These are phyloP conservation scores for Evernia prunastri DNA, from an alignment of 495 filamentous ascomycete genomes.

Conservation along the genomic window DNA sequence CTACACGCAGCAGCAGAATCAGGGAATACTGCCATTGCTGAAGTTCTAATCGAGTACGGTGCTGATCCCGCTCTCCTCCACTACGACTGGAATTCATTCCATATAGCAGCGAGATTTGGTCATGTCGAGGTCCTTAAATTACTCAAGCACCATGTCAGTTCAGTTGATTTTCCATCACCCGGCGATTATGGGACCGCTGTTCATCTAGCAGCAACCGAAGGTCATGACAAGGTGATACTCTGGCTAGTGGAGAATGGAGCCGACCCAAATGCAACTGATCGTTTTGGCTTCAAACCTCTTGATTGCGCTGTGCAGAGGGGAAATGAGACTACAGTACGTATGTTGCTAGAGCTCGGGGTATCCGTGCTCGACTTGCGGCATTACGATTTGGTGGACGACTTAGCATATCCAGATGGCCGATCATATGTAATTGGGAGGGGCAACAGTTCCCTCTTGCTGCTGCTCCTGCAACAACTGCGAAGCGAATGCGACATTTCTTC, in stretches of 20 bases:
- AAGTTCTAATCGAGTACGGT: neutral
- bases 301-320: neutral
- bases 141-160: neutral
- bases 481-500: no score
- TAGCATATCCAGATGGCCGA: no score
- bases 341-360: neutral
- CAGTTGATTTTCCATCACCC: neutral
- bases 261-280: neutral
- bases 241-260: neutral
- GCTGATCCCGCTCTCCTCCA: neutral
- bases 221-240: neutral
- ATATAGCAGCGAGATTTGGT: neutral
- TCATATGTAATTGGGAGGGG: no score
- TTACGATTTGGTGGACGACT: no score
- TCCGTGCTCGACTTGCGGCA: neutral
- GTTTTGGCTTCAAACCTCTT: neutral
- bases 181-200: neutral
- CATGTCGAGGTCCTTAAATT: neutral
- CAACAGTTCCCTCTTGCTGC: no score
- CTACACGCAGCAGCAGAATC: neutral
- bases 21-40: neutral
- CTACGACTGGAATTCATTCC: neutral
- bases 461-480: no score
- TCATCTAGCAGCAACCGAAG: neutral
- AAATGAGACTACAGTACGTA: neutral